Percentiles rank a stretch among this genome's conserved stretches.
phyloP scores from a whole-genome alignment of 495 filamentous ascomycete species.

The Aspergillus incahuasiensis region DNA sequence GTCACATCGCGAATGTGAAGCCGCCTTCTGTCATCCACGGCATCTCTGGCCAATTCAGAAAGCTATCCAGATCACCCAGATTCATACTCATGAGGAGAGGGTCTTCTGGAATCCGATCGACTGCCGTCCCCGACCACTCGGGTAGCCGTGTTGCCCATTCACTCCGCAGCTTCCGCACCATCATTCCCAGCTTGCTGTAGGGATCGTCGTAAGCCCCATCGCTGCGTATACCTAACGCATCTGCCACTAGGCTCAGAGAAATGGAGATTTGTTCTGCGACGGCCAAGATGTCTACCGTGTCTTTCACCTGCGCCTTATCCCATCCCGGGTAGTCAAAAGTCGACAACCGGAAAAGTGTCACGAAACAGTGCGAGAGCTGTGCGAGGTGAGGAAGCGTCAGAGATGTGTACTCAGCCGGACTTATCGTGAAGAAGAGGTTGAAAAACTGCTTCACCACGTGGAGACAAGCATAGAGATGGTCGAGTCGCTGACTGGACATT shows the following conservation, averaged over 20 bases:
- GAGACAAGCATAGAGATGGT: slow-evolving; percentile 20
- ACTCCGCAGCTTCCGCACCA: neutral
- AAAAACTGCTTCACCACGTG: slow-evolving; percentile 11
- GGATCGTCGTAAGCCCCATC: neutral
- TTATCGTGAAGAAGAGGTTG: slow-evolving; percentile 9
- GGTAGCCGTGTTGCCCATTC: neutral
- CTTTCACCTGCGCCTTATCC: slow-evolving; percentile 10
- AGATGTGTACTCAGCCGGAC: neutral
- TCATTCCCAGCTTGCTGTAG: neutral
- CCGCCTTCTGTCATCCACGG: neutral
- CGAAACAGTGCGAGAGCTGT: slow-evolving; percentile 12
- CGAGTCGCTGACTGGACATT: slow-evolving; percentile 6
- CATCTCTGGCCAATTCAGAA: slow-evolving; percentile 3
- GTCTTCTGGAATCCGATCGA: neutral
- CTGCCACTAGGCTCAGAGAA: neutral
- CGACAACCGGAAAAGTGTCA: slow-evolving; percentile 14
- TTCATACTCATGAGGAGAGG: neutral
- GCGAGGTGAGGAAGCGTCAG: neutral
- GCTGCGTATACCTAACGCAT: neutral
- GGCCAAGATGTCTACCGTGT: slow-evolving; percentile 10
- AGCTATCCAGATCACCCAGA: neutral
- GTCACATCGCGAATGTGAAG: too few relatives aligned
- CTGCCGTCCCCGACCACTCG: neutral
- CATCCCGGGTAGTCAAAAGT: slow-evolving; percentile 20
- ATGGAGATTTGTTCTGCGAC: neutral